Conservation (phyloP, 176 grass and related monocot species). For the Avena insularis region DNA sequence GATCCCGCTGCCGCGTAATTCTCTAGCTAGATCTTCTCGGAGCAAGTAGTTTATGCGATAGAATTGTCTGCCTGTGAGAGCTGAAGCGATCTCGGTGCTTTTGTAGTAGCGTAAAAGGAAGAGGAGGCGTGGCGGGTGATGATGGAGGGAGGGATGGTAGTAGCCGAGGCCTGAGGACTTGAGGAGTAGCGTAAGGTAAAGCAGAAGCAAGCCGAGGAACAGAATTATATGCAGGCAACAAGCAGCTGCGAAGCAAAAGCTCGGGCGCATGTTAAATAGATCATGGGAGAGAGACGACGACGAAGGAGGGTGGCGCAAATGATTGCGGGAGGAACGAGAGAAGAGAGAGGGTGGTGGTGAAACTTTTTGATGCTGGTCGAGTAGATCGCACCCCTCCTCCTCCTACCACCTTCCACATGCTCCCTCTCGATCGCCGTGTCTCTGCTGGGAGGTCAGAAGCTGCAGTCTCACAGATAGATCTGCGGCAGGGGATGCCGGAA, state of each 20-base stretch:
- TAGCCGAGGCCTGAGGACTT: not conserved
- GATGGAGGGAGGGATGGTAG: slow-evolving; percentile 33
- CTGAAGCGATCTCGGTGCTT: slow-evolving; percentile 25
- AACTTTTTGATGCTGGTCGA: slow-evolving; percentile 48
- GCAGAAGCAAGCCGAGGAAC: slow-evolving; percentile 30
- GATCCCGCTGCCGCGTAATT: not conserved
- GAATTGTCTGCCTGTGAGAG: not conserved
- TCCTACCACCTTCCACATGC: not conserved
- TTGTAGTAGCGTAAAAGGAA: slow-evolving; percentile 31
- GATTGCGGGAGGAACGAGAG: slow-evolving; percentile 41
- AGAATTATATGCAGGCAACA: slow-evolving; percentile 74
- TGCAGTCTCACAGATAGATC: not conserved
- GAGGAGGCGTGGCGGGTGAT: slow-evolving; percentile 54
- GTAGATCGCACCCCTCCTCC: slow-evolving; percentile 49
- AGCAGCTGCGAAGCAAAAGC: slow-evolving; percentile 50
- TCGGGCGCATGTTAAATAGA: slow-evolving; percentile 54
- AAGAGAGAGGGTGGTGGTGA: slow-evolving; percentile 15
- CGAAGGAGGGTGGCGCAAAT: slow-evolving; percentile 35
- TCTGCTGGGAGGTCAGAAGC: not conserved
- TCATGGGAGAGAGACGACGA: slow-evolving; percentile 43
- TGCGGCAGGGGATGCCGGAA: not conserved
- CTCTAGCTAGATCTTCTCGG: not conserved
- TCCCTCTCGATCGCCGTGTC: not conserved
- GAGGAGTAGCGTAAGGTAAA: slow-evolving; percentile 28
- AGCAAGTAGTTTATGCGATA: not conserved